Conservation (phyloP, 768 basidiomycete species). For the Termitomyces sp. region DNA sequence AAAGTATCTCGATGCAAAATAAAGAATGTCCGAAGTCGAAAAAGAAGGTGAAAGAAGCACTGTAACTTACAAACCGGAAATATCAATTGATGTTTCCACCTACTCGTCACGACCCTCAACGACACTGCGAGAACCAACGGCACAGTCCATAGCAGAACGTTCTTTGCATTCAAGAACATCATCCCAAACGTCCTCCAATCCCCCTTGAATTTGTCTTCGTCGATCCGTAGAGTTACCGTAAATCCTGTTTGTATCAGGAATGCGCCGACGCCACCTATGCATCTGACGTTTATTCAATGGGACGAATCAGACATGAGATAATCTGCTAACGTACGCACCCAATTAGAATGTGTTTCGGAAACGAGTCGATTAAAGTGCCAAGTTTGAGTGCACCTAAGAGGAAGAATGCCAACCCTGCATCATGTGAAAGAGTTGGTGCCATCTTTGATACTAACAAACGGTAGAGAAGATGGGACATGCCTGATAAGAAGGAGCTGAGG, state of each 20-base stretch:
- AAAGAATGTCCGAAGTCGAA: neutral
- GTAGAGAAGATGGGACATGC: conserved; percentile 29
- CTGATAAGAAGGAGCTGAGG: conserved; percentile 84
- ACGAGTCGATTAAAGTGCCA: conserved; percentile 87
- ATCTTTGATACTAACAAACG: neutral
- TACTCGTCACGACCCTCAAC: conserved; percentile 74
- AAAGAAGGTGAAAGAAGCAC: neutral
- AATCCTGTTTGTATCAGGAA: conserved; percentile 90
- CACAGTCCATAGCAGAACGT: conserved; percentile 71
- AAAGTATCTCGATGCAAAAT: neutral
- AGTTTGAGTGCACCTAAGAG: conserved; percentile 77
- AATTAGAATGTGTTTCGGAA: conserved; percentile 97
- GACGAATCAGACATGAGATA: neutral
- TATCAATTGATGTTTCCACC: conserved; percentile 82
- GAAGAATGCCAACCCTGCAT: conserved; percentile 70
- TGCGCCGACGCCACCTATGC: conserved; percentile 91
- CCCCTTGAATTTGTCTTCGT: conserved; percentile 56
- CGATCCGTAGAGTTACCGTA: conserved; percentile 77
- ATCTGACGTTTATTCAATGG: conserved; percentile 28
- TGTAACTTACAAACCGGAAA: conserved; percentile 73
- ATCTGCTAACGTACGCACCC: conserved; percentile 37
- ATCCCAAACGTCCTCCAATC: conserved; percentile 60
- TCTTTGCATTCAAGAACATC: conserved; percentile 61
- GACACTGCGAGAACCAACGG: conserved; percentile 73
- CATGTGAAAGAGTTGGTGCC: neutral